A percentile compares a stretch with the other conserved stretches of the same genome.
phyloP scores from a whole-genome alignment of 108 stramenopile genomes.

The Bacterosira constricta region DNA sequence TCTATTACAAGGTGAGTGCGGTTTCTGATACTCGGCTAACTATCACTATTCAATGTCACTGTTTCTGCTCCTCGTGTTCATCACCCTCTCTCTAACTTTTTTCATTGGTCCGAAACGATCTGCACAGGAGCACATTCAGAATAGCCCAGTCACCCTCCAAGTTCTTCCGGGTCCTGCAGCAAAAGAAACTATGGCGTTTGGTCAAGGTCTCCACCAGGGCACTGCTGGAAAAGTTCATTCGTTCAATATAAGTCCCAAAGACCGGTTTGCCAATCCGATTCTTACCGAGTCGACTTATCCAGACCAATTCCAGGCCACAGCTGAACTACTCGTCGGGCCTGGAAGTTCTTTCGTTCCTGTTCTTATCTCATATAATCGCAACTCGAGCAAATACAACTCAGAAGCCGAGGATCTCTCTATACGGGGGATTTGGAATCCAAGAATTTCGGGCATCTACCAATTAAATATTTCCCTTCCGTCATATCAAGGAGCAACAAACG shows the following conservation, averaged over 20 bases:
- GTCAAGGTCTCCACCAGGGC: conserved; percentile 33
- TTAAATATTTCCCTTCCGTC: conserved; percentile 19
- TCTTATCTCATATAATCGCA: conserved; percentile 15
- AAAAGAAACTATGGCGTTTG: conserved; percentile 23
- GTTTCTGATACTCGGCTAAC: neutral
- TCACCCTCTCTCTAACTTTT: too few relatives aligned
- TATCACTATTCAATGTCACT: neutral
- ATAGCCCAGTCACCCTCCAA: conserved; percentile 24
- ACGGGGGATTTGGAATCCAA: conserved; percentile 26
- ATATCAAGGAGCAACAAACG: neutral
- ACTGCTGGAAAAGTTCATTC: conserved; percentile 36
- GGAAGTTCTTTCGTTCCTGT: conserved; percentile 7
- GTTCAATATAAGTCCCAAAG: conserved; percentile 29
- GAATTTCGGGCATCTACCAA: conserved; percentile 20
- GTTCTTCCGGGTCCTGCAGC: conserved; percentile 31
- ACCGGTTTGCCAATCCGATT: conserved; percentile 32
- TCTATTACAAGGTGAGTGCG: conserved; percentile 31
- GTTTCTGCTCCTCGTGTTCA: too few relatives aligned
- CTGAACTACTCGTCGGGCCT: conserved; percentile 9
- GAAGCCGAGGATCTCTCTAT: too few relatives aligned
- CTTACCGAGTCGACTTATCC: neutral
- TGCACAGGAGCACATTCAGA: conserved; percentile 22
- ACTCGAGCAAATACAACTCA: neutral
- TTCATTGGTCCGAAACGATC: neutral
- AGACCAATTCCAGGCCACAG: conserved; percentile 21